phyloP scores from a whole-genome alignment of 305 asterid genomes.

The Rubia peregrina region DNA sequence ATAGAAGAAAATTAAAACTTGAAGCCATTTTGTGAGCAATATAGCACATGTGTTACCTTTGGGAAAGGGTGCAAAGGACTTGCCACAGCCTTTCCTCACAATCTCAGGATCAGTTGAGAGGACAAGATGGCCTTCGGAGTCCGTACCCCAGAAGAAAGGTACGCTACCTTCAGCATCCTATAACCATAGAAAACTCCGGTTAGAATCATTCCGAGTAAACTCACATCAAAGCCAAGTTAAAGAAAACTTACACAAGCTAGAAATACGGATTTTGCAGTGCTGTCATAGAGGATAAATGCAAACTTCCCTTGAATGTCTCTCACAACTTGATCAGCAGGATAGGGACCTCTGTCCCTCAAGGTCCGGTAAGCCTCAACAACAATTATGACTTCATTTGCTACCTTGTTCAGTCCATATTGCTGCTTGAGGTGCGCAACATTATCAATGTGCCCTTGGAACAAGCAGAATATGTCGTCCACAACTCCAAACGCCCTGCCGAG shows the following conservation, averaged over 20 bases:
- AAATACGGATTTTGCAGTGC: constrained; percentile 44
- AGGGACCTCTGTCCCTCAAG: constrained; percentile 92
- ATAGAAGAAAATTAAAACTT: not conserved
- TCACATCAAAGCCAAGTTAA: not conserved
- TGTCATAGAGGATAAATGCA: constrained; percentile 60
- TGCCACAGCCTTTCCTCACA: constrained; percentile 79
- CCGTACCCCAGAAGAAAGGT: constrained; percentile 84
- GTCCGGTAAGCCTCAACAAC: constrained; percentile 83
- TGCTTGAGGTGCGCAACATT: constrained; percentile 75
- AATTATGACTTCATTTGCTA: constrained; percentile 75
- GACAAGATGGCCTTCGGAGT: constrained; percentile 73
- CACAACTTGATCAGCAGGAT: constrained; percentile 87
- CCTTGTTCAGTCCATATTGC: constrained; percentile 82
- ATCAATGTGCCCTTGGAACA: constrained; percentile 84
- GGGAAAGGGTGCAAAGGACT: constrained; percentile 79
- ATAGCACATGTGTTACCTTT: constrained; percentile 40
- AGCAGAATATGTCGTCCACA: constrained; percentile 80
- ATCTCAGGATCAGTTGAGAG: constrained; percentile 59
- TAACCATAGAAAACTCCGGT: constrained; percentile 10
- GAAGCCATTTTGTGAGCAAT: not conserved
- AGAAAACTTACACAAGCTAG: constrained; percentile 57
- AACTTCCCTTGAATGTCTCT: constrained; percentile 73
- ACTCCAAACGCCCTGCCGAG: constrained; percentile 51
- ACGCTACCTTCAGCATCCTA: constrained; percentile 79
- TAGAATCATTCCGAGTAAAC: not conserved